Base-by-base conservation (phyloP, 441 rosid genomes). In the Syzygium syzygioides region DNA sequence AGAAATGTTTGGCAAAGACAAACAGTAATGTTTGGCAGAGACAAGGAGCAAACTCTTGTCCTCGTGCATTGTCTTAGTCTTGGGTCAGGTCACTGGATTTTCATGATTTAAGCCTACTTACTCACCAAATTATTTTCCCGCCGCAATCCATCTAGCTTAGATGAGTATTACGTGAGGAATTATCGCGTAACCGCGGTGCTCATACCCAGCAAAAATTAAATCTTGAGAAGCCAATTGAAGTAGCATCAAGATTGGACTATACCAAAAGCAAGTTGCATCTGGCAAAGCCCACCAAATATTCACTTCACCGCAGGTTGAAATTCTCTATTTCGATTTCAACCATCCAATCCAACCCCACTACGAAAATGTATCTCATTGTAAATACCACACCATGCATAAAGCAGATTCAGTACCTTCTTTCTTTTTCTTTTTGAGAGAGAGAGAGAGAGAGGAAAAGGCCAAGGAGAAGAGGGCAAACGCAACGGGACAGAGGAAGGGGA, bases 391-490 rank as follows among this genome's bases (percentile, higher is more conserved):
- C 52, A 76, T 76, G 83, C 83, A 76, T 76, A 76, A 23, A 76
- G 83, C 52, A 12, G 83, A 41, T 76, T 3, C 52, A 25, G 83
- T 37, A 13, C 83, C 83, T 12, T 37, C 4, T 37, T 19, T 19
- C 2, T 5, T 68, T 71, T 37, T 5, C 17, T 76, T 37, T 41
- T 71, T 5, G 50, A 54, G 59, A 25, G 32, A 71, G 79, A 85
- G 87, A 79, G 41, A 50, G 45, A 23, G 60, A 52, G 57, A 14
- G n/a, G 62, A 85, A 89, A 76, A 85, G 85, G 86, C 66, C 91
- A 89, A 79, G 80, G 41, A 85, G 90, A 88, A 87, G 87, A 84
- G 45, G 87, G 55, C 84, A 88, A 89, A 87, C 50, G 55, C 26
- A 53, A 76, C 15, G 55, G 68, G 86, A 55, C 86, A 88, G 88